Conservation (phyloP, 2,329 filamentous ascomycete species). For the Penicillium sp. region DNA sequence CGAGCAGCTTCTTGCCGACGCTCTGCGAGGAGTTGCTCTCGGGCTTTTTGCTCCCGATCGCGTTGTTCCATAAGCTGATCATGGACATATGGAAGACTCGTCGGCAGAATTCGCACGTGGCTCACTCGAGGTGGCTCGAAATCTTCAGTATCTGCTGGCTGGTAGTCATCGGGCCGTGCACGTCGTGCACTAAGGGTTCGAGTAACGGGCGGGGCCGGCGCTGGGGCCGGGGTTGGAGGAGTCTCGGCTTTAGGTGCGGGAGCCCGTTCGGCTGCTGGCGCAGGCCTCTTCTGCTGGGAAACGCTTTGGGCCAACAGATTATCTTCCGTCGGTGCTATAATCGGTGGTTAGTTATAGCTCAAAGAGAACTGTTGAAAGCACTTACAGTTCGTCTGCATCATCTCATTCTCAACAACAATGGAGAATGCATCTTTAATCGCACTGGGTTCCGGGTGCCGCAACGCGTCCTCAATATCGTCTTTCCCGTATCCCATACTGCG, state of each 20-base stretch:
- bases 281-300: slow-evolving; percentile 19
- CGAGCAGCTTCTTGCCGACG: slow-evolving; percentile 31
- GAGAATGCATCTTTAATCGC: slow-evolving; percentile 99
- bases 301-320: slow-evolving; percentile 29
- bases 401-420: slow-evolving; percentile 94
- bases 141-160: slow-evolving; percentile 28
- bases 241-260: slow-evolving; percentile 23
- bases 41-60: slow-evolving; percentile 31
- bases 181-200: slow-evolving; percentile 27
- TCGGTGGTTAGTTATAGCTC: slow-evolving; percentile 9
- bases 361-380: slow-evolving; percentile 23
- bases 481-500: slow-evolving; percentile 98
- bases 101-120: slow-evolving; percentile 88
- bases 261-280: slow-evolving; percentile 28
- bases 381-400: slow-evolving; percentile 93
- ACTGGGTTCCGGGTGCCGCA: slow-evolving; percentile 88
- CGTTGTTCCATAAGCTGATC: slow-evolving; percentile 76
- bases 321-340: slow-evolving; percentile 38
- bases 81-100: slow-evolving; percentile 86
- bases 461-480: slow-evolving; percentile 89
- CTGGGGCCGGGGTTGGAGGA: slow-evolving; percentile 15
- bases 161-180: slow-evolving; percentile 23
- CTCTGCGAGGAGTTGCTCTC: slow-evolving; percentile 37
- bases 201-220: slow-evolving; percentile 10
- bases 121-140: slow-evolving; percentile 61